phyloP scores from a whole-genome alignment of 2,329 filamentous ascomycete genomes.

The Microdochium bolleyi region DNA sequence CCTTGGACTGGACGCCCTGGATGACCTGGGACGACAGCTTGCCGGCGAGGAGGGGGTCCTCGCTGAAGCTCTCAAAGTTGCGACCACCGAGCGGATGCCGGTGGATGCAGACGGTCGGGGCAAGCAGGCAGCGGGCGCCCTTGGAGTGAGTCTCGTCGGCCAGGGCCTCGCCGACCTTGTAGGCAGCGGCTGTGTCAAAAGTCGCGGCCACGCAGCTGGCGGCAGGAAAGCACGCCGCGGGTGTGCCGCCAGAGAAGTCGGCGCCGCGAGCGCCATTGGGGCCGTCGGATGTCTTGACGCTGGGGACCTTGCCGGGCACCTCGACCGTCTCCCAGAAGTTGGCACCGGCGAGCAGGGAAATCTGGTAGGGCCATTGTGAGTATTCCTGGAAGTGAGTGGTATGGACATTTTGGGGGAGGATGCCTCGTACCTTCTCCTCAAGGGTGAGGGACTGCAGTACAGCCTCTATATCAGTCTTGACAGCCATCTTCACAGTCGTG shows the following conservation, averaged over 20 bases:
- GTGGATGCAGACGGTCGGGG: slow-evolving; percentile 49
- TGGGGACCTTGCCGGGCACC: not conserved
- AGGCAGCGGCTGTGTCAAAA: slow-evolving; percentile 50
- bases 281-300: slow-evolving; percentile 13
- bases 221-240: slow-evolving; percentile 21
- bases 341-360: not conserved
- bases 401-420: not conserved
- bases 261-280: slow-evolving; percentile 26
- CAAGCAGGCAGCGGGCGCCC: slow-evolving; percentile 63
- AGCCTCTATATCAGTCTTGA: not conserved
- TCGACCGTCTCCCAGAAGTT: slow-evolving; percentile 1
- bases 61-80: slow-evolving; percentile 38
- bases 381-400: not conserved
- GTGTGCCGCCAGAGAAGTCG: slow-evolving; percentile 16
- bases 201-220: slow-evolving; percentile 45
- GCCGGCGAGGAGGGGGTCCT: slow-evolving; percentile 38
- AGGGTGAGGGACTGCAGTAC: not conserved
- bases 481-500: not conserved
- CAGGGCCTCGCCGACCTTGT: slow-evolving; percentile 47
- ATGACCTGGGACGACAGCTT: slow-evolving; percentile 32
- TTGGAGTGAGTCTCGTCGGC: slow-evolving; percentile 48
- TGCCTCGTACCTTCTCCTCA: not conserved
- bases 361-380: not conserved
- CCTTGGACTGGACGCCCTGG: slow-evolving; percentile 32
- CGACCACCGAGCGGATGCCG: slow-evolving; percentile 37